Evolutionary conservation across 140 eudicot species (phyloP).

Genomic region (Cichorium intybus): DNA sequence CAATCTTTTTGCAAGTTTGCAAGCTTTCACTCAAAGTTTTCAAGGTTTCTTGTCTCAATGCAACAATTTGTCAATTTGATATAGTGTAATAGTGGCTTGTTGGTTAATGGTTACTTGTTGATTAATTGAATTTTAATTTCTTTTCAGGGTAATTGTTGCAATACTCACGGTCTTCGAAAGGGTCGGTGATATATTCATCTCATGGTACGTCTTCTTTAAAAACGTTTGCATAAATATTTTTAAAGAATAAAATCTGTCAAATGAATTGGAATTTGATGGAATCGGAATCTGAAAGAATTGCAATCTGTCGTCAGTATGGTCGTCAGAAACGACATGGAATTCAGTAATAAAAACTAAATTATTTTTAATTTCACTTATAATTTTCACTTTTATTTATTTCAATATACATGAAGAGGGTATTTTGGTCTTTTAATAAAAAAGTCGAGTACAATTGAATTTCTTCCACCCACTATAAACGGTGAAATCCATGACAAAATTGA

Average conservation of each 20-base stretch:
- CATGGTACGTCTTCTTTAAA: constrained; percentile 41
- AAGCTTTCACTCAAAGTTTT: constrained; percentile 27
- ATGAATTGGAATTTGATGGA: too few relatives aligned
- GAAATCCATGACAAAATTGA: background rate
- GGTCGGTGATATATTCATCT: constrained; percentile 51
- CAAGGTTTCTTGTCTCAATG: constrained; percentile 2
- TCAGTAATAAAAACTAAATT: background rate
- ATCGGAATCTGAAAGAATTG: too few relatives aligned
- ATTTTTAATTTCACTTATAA: too few relatives aligned
- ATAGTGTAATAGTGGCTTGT: constrained; percentile 15
- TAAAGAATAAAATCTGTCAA: background rate
- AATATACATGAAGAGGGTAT: too few relatives aligned
- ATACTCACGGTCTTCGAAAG: constrained; percentile 53
- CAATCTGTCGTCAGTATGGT: background rate
- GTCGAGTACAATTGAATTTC: background rate
- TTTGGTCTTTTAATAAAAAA: too few relatives aligned
- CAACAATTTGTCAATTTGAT: background rate
- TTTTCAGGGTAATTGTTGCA: constrained; percentile 63
- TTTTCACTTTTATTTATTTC: background rate
- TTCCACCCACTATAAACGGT: background rate
- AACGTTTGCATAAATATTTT: background rate
- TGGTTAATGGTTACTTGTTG: constrained; percentile 9
- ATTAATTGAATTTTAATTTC: constrained; percentile 7
- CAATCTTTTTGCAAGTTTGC: constrained; percentile 12
- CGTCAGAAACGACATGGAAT: background rate